Evolutionary conservation across 352 stramenopile species (phyloP).

Genomic region (Phytophthora lateralis): DNA sequence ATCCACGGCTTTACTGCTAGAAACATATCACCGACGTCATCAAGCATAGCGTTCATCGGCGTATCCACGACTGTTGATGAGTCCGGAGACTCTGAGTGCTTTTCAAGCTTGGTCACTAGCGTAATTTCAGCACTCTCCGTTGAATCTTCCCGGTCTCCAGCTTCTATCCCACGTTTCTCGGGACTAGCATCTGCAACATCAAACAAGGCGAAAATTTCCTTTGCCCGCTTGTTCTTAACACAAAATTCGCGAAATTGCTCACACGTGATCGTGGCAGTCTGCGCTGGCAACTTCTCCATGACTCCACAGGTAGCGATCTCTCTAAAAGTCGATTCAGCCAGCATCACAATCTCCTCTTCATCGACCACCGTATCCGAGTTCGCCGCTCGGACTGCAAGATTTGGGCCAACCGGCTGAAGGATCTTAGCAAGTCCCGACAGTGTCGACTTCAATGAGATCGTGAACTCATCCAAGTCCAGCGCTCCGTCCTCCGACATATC

Average conservation of each 20-base stretch:
- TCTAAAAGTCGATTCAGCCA: conserved; percentile 70
- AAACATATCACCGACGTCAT: conserved; percentile 75
- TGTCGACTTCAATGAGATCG: conserved; percentile 89
- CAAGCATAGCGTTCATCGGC: conserved; percentile 1
- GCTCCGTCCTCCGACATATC: conserved; percentile 86
- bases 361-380: conserved; percentile 33
- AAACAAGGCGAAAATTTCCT: conserved; percentile 69
- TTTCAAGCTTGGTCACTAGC: conserved; percentile 30
- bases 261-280: conserved; percentile 59
- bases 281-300: conserved; percentile 20
- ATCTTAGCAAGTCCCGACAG: conserved; percentile 73
- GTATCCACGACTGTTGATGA: conserved; percentile 5
- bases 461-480: conserved; percentile 84
- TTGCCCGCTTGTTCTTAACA: conserved; percentile 61
- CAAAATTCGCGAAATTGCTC: conserved; percentile 84
- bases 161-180: conserved; percentile 6
- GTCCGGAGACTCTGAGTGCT: conserved; percentile 10
- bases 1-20: conserved; percentile 88
- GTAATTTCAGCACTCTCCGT: conserved; percentile 12
- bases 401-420: conserved; percentile 34
- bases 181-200: conserved; percentile 43
- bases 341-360: conserved; percentile 68
- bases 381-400: conserved; percentile 1
- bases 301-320: conserved; percentile 58
- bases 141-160: conserved; percentile 8